Base-by-base conservation (phyloP, 495 filamentous ascomycete species). In the Aspergillus panamensis region DNA sequence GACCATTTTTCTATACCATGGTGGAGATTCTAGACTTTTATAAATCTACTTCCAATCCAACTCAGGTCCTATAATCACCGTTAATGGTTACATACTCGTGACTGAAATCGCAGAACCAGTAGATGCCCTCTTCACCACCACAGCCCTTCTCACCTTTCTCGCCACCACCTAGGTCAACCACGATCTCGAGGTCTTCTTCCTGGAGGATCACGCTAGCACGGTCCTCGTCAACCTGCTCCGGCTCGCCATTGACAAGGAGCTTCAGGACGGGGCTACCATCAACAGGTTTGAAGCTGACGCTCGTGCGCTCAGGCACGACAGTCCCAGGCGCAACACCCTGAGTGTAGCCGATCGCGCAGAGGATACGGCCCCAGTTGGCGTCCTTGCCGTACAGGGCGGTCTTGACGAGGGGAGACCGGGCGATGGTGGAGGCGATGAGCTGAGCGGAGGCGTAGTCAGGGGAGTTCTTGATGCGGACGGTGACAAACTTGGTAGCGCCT, bases 61-160 rank as follows among this genome's bases (percentile, higher is more conserved):
- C 17, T 73, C 62, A 93, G 55, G 90, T 94, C 61, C 91, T 76
- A 75, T 96, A 96, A 71, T 96, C 91, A 47, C 88, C 91, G 71
- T 96, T 95, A 66, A 95, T 96, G 35, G 91, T 95, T 40, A 87
- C 91, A 77, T 94, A 98, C 76, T 97, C 94, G 71, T 97, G 94
- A 73, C 91, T 96, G 73, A 96, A 95, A 76, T 97, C 94, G 71
- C 94, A 97, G 61, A 93, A 96, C 88, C 91, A 97, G 72, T 91
- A 92, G 9, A 85, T 84, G 9, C 88, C 90, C 71, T 92, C 85
- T 68, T 91, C 84, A 25, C 89, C 88, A 55, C 71, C 79, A 30
- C 78, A 80, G 32, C 85, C 86, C n/a, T 65, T 54, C 58, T 65
- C 66, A 10, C 72, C 77, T 60, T 71, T 66, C 60, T 72, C 72